A percentile compares a stretch with the other conserved stretches of the same genome.
phyloP scores from a whole-genome alignment of 2,329 filamentous ascomycete species.

The Aspergillus fructus region DNA sequence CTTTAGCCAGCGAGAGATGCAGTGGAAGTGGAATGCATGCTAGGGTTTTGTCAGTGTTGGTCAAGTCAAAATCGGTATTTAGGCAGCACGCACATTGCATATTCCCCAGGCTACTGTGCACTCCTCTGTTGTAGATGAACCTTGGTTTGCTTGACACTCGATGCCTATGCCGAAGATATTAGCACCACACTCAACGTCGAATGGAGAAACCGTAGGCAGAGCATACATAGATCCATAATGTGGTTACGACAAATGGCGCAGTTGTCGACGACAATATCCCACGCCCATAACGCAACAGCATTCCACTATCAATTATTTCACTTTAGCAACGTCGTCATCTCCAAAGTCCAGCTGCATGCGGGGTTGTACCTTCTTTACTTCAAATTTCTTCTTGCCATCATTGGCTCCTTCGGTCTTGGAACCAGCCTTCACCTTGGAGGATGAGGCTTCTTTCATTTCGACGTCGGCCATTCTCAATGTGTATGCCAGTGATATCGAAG shows the following conservation, averaged over 20 bases:
- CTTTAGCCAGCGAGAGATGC: conserved; percentile 98
- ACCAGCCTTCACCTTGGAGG: conserved; percentile 54
- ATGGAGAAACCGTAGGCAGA: not conserved
- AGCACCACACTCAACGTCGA: conserved; percentile 13
- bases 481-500: not conserved
- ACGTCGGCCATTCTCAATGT: conserved; percentile 76
- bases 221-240: conserved; percentile 96
- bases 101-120: conserved; percentile 99
- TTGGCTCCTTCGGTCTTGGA: conserved; percentile 54
- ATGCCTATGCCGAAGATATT: conserved; percentile 61
- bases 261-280: conserved; percentile 99
- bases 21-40: conserved; percentile 99
- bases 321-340: conserved; percentile 16
- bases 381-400: conserved; percentile 90
- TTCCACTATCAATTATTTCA: conserved; percentile 72
- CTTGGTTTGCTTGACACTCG: conserved; percentile 98
- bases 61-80: not conserved
- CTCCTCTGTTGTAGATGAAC: conserved; percentile 93
- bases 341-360: not conserved
- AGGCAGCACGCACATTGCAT: conserved; percentile 74
- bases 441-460: conserved; percentile 87
- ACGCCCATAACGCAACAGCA: conserved; percentile 95
- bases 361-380: conserved; percentile 86
- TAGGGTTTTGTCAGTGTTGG: conserved; percentile 41
- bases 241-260: conserved; percentile 99